phyloP scores from a whole-genome alignment of 2,329 filamentous ascomycete genomes.

The Dothideomycetes sp. region DNA sequence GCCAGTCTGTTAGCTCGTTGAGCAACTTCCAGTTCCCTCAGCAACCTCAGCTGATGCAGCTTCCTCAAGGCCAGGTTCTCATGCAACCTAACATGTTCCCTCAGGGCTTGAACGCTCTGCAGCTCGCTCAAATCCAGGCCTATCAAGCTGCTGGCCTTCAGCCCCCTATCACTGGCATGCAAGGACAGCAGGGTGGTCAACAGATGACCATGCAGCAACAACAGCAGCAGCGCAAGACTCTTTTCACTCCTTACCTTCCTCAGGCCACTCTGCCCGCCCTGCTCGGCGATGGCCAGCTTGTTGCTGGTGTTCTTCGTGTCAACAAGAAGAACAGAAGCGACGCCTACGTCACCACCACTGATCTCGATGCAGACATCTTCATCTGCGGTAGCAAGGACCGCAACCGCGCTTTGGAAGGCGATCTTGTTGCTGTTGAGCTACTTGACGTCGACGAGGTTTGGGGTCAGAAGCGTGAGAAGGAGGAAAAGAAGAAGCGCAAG shows the following conservation, averaged over 20 bases:
- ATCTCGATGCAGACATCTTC: constrained; percentile 96
- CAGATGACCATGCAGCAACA: constrained; percentile 61
- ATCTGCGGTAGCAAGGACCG: constrained; percentile 99
- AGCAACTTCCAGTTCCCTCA: constrained; percentile 81
- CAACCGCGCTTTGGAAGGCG: constrained; percentile 91
- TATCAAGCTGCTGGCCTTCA: constrained; percentile 77
- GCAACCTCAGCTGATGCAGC: constrained; percentile 79
- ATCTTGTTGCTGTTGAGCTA: constrained; percentile 89
- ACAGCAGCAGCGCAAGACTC: constrained; percentile 90
- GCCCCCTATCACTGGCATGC: constrained; percentile 54
- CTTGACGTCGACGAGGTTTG: constrained; percentile 97
- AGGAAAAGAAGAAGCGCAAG: constrained; percentile 99
- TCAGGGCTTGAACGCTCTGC: constrained; percentile 78
- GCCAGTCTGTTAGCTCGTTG: constrained; percentile 68
- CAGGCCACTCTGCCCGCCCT: constrained; percentile 89
- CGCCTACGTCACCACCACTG: constrained; percentile 89
- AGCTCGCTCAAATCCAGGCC: constrained; percentile 83
- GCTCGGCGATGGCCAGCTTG: constrained; percentile 82
- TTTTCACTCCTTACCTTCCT: constrained; percentile 95
- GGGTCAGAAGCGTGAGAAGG: constrained; percentile 97
- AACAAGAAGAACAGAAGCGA: constrained; percentile 99
- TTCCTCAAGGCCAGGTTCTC: constrained; percentile 73
- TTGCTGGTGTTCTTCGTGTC: constrained; percentile 90
- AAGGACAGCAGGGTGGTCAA: constrained; percentile 62
- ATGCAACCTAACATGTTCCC: constrained; percentile 72